A percentile compares a stretch with the other conserved stretches of the same genome.
phyloP scores from a whole-genome alignment of 805 yeast genomes.

The Candida dendrica region DNA sequence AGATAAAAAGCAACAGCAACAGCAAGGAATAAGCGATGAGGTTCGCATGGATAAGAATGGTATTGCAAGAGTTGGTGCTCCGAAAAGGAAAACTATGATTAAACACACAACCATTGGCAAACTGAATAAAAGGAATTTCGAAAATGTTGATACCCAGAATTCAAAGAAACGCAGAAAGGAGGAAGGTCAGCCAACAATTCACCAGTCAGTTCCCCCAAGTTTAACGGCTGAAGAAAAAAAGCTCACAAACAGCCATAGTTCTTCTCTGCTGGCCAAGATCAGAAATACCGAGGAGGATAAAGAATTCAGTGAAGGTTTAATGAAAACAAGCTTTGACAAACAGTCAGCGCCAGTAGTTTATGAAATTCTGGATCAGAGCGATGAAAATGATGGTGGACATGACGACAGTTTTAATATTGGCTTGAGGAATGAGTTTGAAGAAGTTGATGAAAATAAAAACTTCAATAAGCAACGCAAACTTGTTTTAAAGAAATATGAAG shows the following conservation, averaged over 20 bases:
- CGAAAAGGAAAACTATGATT: too few species aligned
- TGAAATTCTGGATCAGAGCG: not conserved
- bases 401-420: slow-evolving; percentile 5
- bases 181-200: not conserved
- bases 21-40: too few species aligned
- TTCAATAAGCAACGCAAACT: slow-evolving; percentile 7
- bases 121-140: too few species aligned
- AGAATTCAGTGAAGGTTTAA: not conserved
- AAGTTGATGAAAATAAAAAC: slow-evolving; percentile 12
- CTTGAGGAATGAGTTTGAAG: slow-evolving; percentile 8
- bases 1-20: too few species aligned
- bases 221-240: not conserved
- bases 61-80: too few species aligned
- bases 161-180: not conserved
- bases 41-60: too few species aligned
- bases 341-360: not conserved
- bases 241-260: not conserved
- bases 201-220: not conserved
- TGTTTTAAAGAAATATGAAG: slow-evolving; percentile 14
- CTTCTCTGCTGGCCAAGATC: not conserved
- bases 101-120: too few species aligned
- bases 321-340: not conserved
- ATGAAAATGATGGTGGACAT: not conserved
- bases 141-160: too few species aligned
- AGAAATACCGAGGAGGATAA: not conserved